Evolutionary conservation across 345 rosid species (phyloP).

Genomic region (Pistacia integerrima): DNA sequence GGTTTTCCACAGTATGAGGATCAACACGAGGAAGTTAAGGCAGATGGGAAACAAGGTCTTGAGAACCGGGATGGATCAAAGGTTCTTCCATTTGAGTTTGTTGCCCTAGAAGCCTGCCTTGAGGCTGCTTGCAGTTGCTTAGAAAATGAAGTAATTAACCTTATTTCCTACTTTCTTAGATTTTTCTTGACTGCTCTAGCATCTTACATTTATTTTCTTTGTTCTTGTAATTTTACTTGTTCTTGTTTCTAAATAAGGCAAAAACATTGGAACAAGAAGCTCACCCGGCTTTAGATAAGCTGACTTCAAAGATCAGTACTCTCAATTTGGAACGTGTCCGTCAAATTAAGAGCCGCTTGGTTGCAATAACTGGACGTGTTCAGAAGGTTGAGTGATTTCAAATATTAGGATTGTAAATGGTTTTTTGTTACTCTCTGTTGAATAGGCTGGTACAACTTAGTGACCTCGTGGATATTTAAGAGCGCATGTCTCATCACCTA

Average conservation of each 20-base stretch:
- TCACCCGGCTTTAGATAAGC: constrained; percentile 70
- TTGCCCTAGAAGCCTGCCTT: constrained; percentile 70
- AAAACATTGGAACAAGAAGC: constrained; percentile 66
- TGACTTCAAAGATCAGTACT: constrained; percentile 75
- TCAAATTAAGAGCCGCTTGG: constrained; percentile 70
- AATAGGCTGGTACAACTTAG: background rate
- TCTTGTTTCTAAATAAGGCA: constrained; percentile 40
- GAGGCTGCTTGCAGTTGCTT: constrained; percentile 76
- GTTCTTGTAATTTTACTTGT: background rate
- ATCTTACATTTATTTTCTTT: background rate
- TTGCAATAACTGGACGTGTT: constrained; percentile 70
- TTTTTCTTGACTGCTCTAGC: background rate
- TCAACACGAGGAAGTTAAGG: constrained; percentile 42
- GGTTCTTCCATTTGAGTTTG: constrained; percentile 69
- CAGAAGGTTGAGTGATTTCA: constrained; percentile 53
- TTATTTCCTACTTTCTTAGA: background rate
- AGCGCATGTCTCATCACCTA: background rate
- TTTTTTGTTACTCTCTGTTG: background rate
- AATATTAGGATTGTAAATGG: background rate
- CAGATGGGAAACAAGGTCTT: constrained; percentile 56
- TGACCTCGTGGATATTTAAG: constrained; percentile 14
- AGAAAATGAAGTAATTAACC: constrained; percentile 53
- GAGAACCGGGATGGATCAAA: constrained; percentile 61
- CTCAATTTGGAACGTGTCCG: constrained; percentile 72
- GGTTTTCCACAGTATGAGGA: constrained; percentile 34